Conservation (phyloP, 352 stramenopile genomes). For the Plasmopara muralis region DNA sequence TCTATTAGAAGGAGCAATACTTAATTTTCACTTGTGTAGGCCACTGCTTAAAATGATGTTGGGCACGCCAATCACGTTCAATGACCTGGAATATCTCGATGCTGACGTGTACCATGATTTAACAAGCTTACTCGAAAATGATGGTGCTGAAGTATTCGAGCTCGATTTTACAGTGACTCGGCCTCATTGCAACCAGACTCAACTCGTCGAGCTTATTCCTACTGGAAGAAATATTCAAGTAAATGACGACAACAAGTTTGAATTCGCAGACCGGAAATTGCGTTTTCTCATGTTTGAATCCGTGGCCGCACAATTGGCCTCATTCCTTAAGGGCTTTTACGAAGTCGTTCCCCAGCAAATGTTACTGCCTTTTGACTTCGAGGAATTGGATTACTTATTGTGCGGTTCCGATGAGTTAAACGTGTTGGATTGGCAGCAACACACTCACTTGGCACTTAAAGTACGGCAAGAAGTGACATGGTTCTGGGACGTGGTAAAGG, state of each 20-base stretch:
- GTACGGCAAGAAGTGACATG: slow-evolving; percentile 26
- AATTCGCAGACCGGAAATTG: slow-evolving; percentile 92
- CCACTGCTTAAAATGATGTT: slow-evolving; percentile 97
- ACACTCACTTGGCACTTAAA: slow-evolving; percentile 46
- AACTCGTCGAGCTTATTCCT: slow-evolving; percentile 49
- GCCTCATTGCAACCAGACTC: slow-evolving; percentile 9
- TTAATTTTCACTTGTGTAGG: slow-evolving; percentile 90
- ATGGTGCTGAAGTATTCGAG: slow-evolving; percentile 36
- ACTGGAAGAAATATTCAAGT: slow-evolving; percentile 73
- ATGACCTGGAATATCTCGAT: slow-evolving; percentile 87
- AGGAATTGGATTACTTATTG: slow-evolving; percentile 94
- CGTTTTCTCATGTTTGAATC: slow-evolving; percentile 93
- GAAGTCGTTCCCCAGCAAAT: slow-evolving; percentile 91
- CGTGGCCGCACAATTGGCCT: slow-evolving; percentile 80
- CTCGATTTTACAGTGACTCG: slow-evolving; percentile 59
- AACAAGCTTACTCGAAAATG: slow-evolving; percentile 55
- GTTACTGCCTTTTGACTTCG: slow-evolving; percentile 94
- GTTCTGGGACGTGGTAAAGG: slow-evolving; percentile 81
- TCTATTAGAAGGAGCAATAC: slow-evolving; percentile 87
- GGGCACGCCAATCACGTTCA: slow-evolving; percentile 89
- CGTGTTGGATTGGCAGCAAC: slow-evolving; percentile 88
- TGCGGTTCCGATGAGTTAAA: slow-evolving; percentile 91
- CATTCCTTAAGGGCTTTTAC: slow-evolving; percentile 94
- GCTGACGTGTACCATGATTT: slow-evolving; percentile 51
- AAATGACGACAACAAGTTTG: slow-evolving; percentile 92